A percentile compares a stretch with the other conserved stretches of the same genome.
Conservation (phyloP, 2,329 filamentous ascomycete genomes). For the Aspergillus persii region DNA sequence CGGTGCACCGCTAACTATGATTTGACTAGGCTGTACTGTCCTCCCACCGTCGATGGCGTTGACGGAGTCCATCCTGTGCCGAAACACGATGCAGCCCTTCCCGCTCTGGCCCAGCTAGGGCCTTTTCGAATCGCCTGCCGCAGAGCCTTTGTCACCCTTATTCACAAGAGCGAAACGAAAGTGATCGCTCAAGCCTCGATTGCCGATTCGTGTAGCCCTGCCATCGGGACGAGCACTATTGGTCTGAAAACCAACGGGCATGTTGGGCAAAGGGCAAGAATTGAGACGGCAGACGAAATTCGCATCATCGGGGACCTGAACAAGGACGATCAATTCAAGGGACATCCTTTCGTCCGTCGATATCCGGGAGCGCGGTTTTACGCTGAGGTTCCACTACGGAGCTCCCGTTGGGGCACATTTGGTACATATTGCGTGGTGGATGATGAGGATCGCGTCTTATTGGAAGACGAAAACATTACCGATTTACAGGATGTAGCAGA, state of each 20-base stretch:
- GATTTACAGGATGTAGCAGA: slow-evolving; percentile 11
- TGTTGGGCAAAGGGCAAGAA: not conserved
- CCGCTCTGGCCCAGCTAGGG: slow-evolving; percentile 51
- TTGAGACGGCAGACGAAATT: slow-evolving; percentile 10
- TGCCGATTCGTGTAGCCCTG: slow-evolving; percentile 24
- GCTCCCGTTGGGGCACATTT: slow-evolving; percentile 54
- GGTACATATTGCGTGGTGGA: slow-evolving; percentile 61
- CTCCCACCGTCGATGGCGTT: not conserved
- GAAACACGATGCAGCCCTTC: slow-evolving; percentile 33
- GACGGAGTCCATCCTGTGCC: not conserved
- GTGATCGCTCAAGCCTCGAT: slow-evolving; percentile 53
- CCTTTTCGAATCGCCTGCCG: slow-evolving; percentile 42
- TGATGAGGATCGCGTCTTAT: slow-evolving; percentile 48
- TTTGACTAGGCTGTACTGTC: slow-evolving; percentile 5
- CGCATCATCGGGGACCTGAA: slow-evolving; percentile 39
- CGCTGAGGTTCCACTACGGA: slow-evolving; percentile 60
- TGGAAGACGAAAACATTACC: slow-evolving; percentile 29
- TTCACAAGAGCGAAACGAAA: slow-evolving; percentile 47
- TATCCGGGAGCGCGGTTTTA: slow-evolving; percentile 48
- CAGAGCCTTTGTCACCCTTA: slow-evolving; percentile 49
- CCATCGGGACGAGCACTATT: slow-evolving; percentile 18
- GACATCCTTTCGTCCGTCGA: slow-evolving; percentile 32
- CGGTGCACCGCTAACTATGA: not conserved
- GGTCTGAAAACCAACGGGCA: slow-evolving; percentile 5
- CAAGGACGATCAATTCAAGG: slow-evolving; percentile 34